phyloP scores from a whole-genome alignment of 306 rosid species.

The Macrotyloma uniflorum region DNA sequence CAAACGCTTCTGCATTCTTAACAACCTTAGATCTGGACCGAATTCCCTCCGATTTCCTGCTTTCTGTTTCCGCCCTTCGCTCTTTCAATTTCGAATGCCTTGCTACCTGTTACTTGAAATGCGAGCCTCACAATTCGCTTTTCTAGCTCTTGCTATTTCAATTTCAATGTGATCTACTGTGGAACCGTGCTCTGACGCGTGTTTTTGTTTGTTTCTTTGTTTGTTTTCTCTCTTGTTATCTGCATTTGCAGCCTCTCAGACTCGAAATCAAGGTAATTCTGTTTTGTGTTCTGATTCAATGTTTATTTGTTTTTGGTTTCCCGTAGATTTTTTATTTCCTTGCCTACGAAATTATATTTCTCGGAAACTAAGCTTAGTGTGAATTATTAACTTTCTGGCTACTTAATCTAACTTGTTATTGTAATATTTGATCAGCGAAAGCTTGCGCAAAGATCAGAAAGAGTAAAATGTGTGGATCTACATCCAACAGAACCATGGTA shows the following conservation, averaged over 20 bases:
- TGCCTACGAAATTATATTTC: constrained; percentile 27
- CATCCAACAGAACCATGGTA: constrained; percentile 99
- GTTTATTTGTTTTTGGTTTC: not conserved
- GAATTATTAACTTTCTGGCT: constrained; percentile 31
- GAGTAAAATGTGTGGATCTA: constrained; percentile 98
- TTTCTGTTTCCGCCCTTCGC: constrained; percentile 10
- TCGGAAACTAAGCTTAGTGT: constrained; percentile 24
- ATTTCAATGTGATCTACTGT: constrained; percentile 61
- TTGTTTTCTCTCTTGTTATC: constrained; percentile 21
- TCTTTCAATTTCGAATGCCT: constrained; percentile 20
- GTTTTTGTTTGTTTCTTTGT: constrained; percentile 31
- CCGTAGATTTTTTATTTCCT: not conserved
- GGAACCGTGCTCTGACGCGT: constrained; percentile 46
- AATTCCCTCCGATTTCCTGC: constrained; percentile 51
- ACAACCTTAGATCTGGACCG: constrained; percentile 69
- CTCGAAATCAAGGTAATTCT: constrained; percentile 94
- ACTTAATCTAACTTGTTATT: constrained; percentile 36
- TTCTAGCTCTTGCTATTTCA: constrained; percentile 23
- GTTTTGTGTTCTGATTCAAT: constrained; percentile 17
- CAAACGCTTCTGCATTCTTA: constrained; percentile 34
- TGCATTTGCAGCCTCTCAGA: constrained; percentile 91
- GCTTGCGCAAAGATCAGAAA: constrained; percentile 70
- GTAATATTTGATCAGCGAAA: constrained; percentile 50
- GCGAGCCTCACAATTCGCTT: constrained; percentile 36
- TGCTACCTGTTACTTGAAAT: constrained; percentile 9